Evolutionary conservation across 805 yeast genomes (phyloP).

Genomic region (Yarrowia phangngaensis): DNA sequence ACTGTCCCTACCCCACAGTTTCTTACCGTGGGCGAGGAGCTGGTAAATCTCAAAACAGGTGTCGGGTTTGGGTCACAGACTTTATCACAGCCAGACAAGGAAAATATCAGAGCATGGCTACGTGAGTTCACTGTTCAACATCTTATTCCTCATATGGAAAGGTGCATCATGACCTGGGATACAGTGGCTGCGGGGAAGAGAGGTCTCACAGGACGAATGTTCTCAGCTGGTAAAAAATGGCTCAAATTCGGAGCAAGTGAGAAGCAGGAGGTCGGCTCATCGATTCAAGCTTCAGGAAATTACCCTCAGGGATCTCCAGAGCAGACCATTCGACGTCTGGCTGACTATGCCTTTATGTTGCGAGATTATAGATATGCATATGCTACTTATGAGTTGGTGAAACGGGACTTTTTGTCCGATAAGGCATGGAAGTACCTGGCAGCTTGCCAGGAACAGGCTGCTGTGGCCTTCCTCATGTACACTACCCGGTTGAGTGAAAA

Average conservation of each 20-base stretch:
- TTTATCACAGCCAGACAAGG: slow-evolving; percentile 39
- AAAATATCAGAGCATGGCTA: slow-evolving; percentile 42
- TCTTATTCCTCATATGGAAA: slow-evolving; percentile 80
- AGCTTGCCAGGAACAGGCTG: slow-evolving; percentile 83
- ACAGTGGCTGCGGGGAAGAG: slow-evolving; percentile 70
- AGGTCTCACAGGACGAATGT: slow-evolving; percentile 69
- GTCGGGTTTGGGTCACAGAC: slow-evolving; percentile 6
- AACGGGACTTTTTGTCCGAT: slow-evolving; percentile 70
- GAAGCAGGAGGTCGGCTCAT: slow-evolving; percentile 3
- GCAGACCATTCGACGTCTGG: slow-evolving; percentile 71
- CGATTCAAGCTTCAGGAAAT: slow-evolving; percentile 41
- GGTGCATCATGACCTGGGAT: slow-evolving; percentile 79
- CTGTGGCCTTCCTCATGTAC: slow-evolving; percentile 64
- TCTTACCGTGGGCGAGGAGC: slow-evolving; percentile 10
- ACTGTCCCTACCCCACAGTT: slow-evolving; percentile 11
- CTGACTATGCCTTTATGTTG: slow-evolving; percentile 90
- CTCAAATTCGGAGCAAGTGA: slow-evolving; percentile 15
- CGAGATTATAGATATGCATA: slow-evolving; percentile 83
- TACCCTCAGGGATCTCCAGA: slow-evolving; percentile 65
- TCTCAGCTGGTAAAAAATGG: slow-evolving; percentile 57
- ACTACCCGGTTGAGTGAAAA: slow-evolving; percentile 40
- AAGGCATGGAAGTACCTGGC: slow-evolving; percentile 80
- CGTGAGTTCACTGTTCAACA: slow-evolving; percentile 49
- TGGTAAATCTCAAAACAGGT: slow-evolving; percentile 29
- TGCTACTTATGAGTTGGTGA: slow-evolving; percentile 74